Evolutionary conservation across 306 rosid genomes (phyloP), one percentile per base, ranked within the genome.

Genomic region (Fragaria iinumae): DNA sequence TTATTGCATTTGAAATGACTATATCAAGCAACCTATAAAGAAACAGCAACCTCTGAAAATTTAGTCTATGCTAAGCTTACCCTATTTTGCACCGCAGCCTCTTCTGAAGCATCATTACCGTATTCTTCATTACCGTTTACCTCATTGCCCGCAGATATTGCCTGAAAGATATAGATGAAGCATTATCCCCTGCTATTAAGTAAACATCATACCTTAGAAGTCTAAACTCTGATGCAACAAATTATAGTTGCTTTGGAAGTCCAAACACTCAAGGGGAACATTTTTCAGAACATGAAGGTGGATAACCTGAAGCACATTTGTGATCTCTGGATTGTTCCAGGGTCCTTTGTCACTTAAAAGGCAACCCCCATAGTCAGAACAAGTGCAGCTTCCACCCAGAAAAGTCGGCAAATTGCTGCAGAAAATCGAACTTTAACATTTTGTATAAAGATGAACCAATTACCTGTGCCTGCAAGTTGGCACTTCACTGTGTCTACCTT

Each of bases 331-430:
- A 84, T 91, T 79, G 34, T 88, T 83, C 98, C 98, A 94, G 11
- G 97, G 98, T 63, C 98, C 98, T 86, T 48, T 81, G 76, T 92
- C 97, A 81, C 97, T 90, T 57, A 82, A 82, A 69, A 94, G 68
- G 83, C 97, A 94, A 41, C 97, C 98, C 36, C 91, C 98, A 71
- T 75, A 69, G n/a, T 90, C 95, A 59, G 89, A 71, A 83, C 98
- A 94, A 8, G 84, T 80, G 86, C 98, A 94, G 65, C 70, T 86
- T 75, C 98, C 98, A 67, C 97, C 95, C 39, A 94, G 83, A 75
- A 92, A 94, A 20, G 76, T 83, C 49, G 98, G 98, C 90, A 94
- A 87, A 77, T 87, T 85, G 76, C 98, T 94, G 92, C 76, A 83
- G 53, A 10, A 65, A 56, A 39, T 73, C 10, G 25, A 23, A 56